phyloP scores from a whole-genome alignment of 2,329 filamentous ascomycete species.

The Knufia petricola region DNA sequence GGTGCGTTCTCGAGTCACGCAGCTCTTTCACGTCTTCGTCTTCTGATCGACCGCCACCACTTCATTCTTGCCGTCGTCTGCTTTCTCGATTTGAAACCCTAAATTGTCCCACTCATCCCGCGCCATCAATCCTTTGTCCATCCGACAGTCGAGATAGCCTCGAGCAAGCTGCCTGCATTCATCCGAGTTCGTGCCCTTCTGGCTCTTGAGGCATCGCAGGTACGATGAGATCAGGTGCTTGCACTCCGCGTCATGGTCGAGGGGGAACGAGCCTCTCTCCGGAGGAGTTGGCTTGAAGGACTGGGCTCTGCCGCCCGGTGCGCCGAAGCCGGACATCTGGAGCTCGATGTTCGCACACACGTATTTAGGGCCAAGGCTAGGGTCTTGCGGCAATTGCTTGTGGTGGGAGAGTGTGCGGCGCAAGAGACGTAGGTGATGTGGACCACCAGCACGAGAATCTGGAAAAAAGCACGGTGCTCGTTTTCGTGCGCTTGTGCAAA shows the following conservation, averaged over 20 bases:
- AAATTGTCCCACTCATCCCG: constrained; percentile 91
- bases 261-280: constrained; percentile 87
- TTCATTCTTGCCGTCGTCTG: constrained; percentile 11
- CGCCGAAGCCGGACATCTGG: constrained; percentile 48
- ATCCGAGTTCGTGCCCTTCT: constrained; percentile 75
- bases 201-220: constrained; percentile 59
- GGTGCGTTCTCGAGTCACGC: no score
- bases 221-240: constrained; percentile 80
- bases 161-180: constrained; percentile 81
- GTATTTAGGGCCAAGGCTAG: no score
- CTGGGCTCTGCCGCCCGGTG: constrained; percentile 56
- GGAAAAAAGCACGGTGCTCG: no score
- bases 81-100: constrained; percentile 56
- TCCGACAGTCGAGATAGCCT: constrained; percentile 78
- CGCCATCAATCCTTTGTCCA: constrained; percentile 96
- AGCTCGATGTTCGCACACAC: no score
- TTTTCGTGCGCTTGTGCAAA: no score
- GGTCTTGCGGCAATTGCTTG: background rate
- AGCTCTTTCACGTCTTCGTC: no score
- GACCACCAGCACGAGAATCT: no score
- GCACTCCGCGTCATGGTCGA: constrained; percentile 95
- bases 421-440: no score
- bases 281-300: constrained; percentile 64
- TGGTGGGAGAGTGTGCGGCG: no score
- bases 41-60: constrained; percentile 1